A percentile compares a stretch with the other conserved stretches of the same genome.
These are phyloP conservation scores for Podospora comata DNA, from an alignment of 495 filamentous ascomycete genomes.

Conservation along the genomic window DNA sequence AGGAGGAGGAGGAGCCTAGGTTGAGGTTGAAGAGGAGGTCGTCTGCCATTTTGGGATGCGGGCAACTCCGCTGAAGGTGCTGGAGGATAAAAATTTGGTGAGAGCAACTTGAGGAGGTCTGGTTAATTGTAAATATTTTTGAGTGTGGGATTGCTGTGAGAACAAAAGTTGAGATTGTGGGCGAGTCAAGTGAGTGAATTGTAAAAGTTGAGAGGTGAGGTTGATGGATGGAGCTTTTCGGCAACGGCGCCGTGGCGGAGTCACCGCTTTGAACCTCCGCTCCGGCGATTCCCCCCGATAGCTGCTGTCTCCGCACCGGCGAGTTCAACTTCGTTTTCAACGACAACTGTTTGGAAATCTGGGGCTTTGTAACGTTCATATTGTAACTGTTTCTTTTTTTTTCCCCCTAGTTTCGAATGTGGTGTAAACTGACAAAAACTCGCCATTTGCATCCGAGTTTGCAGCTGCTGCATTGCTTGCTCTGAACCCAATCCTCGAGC, in stretches of 20 bases:
- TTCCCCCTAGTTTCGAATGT: background rate
- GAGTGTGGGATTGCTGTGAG: background rate
- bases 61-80: too few species aligned
- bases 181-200: background rate
- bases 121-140: background rate
- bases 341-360: background rate
- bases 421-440: background rate
- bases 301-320: too few species aligned
- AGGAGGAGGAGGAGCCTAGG: conserved; percentile 33
- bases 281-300: background rate
- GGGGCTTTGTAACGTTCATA: background rate
- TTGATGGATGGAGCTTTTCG: background rate
- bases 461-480: background rate
- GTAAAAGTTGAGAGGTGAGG: background rate
- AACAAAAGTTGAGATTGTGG: background rate
- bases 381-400: background rate
- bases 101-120: background rate
- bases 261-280: background rate
- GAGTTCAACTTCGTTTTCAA: background rate
- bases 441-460: background rate
- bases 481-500: background rate
- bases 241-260: background rate
- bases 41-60: conserved; percentile 17
- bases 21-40: conserved; percentile 40
- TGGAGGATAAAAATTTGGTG: background rate